These are phyloP conservation scores for Candida methanosorbosa DNA, from an alignment of 805 yeast genomes.

Conservation along the genomic window DNA sequence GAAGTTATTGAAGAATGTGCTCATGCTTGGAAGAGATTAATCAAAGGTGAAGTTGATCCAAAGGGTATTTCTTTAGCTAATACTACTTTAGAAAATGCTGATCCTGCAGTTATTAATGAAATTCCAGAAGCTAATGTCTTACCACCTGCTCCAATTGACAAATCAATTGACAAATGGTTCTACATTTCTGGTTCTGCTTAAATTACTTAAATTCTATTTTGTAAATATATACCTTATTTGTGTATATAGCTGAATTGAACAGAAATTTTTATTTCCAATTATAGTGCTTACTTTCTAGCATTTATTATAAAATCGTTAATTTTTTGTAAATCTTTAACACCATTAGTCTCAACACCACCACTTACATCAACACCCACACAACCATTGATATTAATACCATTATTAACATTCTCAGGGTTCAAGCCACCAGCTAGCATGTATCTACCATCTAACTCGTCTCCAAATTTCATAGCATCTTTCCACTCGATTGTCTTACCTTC, in stretches of 20 bases:
- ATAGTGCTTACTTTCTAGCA: conserved; percentile 26
- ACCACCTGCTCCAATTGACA: conserved; percentile 91
- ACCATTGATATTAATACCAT: conserved; percentile 44
- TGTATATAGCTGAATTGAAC: no score
- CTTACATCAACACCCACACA: conserved; percentile 91
- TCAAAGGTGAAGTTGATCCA: conserved; percentile 54
- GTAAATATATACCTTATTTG: neutral
- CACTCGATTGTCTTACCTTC: conserved; percentile 80
- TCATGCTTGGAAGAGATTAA: conserved; percentile 75
- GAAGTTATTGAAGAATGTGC: conserved; percentile 76
- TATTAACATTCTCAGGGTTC: conserved; percentile 58
- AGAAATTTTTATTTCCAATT: no score
- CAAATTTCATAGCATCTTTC: conserved; percentile 38
- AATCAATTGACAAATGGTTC: conserved; percentile 97
- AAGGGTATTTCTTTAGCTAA: conserved; percentile 70
- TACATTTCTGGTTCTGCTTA: conserved; percentile 75
- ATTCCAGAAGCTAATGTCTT: conserved; percentile 65
- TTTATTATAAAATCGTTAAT: conserved; percentile 47
- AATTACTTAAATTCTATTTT: conserved; percentile 2
- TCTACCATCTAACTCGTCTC: conserved; percentile 19
- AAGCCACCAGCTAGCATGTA: conserved; percentile 88
- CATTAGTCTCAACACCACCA: conserved; percentile 85
- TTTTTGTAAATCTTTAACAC: conserved; percentile 62
- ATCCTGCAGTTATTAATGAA: conserved; percentile 39
- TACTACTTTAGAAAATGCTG: conserved; percentile 55